These are phyloP conservation scores for Nicotiana otophora DNA, from an alignment of 257 asterid genomes.

Conservation along the genomic window DNA sequence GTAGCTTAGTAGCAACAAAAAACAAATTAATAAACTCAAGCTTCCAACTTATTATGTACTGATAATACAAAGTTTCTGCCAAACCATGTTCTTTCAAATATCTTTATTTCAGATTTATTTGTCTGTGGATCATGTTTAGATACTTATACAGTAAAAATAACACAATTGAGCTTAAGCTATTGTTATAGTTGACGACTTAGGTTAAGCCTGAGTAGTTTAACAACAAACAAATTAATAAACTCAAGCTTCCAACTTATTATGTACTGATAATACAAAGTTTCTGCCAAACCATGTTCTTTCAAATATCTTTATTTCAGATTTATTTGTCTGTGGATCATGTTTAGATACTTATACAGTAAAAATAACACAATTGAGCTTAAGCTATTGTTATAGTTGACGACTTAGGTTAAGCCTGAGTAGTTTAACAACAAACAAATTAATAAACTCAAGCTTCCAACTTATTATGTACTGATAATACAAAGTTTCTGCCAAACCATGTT, in stretches of 20 bases:
- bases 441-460: background rate
- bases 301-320: background rate
- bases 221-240: background rate
- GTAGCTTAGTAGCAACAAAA: background rate
- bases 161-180: background rate
- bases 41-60: background rate
- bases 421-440: background rate
- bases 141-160: background rate
- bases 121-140: background rate
- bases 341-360: background rate
- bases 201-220: background rate
- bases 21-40: background rate
- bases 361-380: background rate
- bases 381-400: background rate
- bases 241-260: background rate
- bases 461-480: background rate
- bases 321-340: background rate
- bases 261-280: background rate
- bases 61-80: background rate
- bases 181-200: background rate
- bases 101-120: background rate
- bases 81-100: background rate
- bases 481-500: background rate
- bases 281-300: background rate
- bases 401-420: background rate